Conservation (phyloP, 495 filamentous ascomycete genomes). For the Talaromyces ruber region DNA sequence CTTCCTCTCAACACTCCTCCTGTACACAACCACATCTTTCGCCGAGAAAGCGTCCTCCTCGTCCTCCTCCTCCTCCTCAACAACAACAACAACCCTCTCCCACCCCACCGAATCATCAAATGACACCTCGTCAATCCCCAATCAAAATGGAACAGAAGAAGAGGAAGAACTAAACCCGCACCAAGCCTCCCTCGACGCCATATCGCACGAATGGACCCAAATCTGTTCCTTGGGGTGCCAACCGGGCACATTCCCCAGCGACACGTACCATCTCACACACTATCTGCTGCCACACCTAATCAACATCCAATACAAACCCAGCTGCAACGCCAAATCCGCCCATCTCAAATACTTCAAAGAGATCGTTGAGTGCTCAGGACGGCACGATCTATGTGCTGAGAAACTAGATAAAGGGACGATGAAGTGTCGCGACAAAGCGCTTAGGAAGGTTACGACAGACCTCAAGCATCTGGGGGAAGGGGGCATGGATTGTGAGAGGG, state of each 20-base stretch:
- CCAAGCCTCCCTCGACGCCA: constrained; percentile 3
- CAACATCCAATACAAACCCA: constrained; percentile 4
- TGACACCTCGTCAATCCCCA: not conserved
- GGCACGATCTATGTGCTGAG: not conserved
- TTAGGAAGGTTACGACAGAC: not conserved
- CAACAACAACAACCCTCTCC: not conserved
- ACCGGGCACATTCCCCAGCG: constrained; percentile 2
- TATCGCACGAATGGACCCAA: not conserved
- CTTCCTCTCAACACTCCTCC: not conserved
- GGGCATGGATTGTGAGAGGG: constrained; percentile 5
- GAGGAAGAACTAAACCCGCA: not conserved
- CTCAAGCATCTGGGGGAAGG: constrained; percentile 3
- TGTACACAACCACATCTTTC: not conserved
- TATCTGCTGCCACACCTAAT: not conserved
- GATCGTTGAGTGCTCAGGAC: not conserved
- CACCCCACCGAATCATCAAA: not conserved
- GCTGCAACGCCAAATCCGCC: not conserved
- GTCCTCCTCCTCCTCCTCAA: too few species aligned
- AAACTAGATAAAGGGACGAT: not conserved
- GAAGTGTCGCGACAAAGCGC: not conserved
- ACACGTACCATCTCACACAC: not conserved
- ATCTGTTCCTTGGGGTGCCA: not conserved
- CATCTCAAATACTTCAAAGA: not conserved
- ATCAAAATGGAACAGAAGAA: not conserved
- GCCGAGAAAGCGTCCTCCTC: not conserved